Percentiles rank a stretch among this genome's conserved stretches.
phyloP scores from a whole-genome alignment of 352 stramenopile genomes.

The Pythium angustatum region DNA sequence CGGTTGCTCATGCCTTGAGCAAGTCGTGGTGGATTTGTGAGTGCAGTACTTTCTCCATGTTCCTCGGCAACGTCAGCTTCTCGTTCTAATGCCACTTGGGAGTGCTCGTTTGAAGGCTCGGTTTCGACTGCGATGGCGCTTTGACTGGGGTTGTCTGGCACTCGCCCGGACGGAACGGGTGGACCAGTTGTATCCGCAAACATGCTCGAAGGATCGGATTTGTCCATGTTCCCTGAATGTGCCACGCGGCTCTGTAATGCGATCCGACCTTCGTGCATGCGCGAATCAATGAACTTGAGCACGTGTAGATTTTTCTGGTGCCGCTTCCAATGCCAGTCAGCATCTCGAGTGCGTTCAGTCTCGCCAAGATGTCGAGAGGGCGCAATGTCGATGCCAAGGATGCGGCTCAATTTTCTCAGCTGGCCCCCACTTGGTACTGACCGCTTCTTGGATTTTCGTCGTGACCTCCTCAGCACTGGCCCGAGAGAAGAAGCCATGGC shows the following conservation, averaged over 20 bases:
- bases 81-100: too few relatives aligned
- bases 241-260: background rate
- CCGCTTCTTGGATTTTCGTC: background rate
- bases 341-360: background rate
- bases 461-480: background rate
- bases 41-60: too few relatives aligned
- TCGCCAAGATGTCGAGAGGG: background rate
- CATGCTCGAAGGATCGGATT: background rate
- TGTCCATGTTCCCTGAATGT: conserved; percentile 7
- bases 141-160: too few relatives aligned
- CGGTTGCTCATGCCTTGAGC: background rate
- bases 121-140: too few relatives aligned
- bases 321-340: conserved; percentile 10
- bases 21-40: background rate
- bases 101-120: too few relatives aligned
- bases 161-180: too few relatives aligned
- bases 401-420: background rate
- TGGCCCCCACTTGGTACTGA: conserved; percentile 5
- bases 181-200: background rate
- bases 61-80: too few relatives aligned
- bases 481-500: background rate
- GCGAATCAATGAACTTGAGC: conserved; percentile 17
- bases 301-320: conserved; percentile 18
- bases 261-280: background rate
- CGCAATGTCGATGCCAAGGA: conserved; percentile 5